Percentiles rank a stretch among this genome's conserved stretches.
These are phyloP conservation scores for Fusarium incarnatum DNA, from an alignment of 2,329 filamentous ascomycete genomes.

Conservation along the genomic window DNA sequence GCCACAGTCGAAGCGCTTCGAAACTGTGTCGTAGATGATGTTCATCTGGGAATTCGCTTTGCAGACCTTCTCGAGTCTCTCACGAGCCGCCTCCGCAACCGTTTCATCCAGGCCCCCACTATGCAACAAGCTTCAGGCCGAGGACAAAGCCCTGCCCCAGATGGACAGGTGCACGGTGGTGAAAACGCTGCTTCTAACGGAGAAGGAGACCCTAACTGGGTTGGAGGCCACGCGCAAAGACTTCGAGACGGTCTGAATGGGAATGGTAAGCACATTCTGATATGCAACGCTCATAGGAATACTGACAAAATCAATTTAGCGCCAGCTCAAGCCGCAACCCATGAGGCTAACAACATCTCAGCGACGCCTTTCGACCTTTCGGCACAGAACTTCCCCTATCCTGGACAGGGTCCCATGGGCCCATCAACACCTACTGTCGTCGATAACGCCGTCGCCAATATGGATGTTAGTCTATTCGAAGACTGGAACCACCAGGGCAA, in stretches of 20 bases:
- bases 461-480: constrained; percentile 60
- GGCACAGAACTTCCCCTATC: constrained; percentile 66
- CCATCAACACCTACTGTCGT: constrained; percentile 61
- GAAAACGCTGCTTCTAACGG: constrained; percentile 45
- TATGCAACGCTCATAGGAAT: background rate
- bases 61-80: constrained; percentile 84
- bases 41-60: constrained; percentile 86
- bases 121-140: constrained; percentile 56
- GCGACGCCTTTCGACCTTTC: constrained; percentile 72
- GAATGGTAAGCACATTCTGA: constrained; percentile 49
- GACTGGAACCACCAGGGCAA: constrained; percentile 67
- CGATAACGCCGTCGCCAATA: constrained; percentile 45
- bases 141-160: constrained; percentile 56
- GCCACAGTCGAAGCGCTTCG: constrained; percentile 78
- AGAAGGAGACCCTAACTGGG: constrained; percentile 48
- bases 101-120: constrained; percentile 75
- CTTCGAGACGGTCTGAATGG: constrained; percentile 56
- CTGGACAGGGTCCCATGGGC: constrained; percentile 62
- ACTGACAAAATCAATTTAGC: constrained; percentile 46
- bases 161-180: constrained; percentile 43
- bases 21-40: constrained; percentile 84
- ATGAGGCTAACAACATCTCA: constrained; percentile 65
- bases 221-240: constrained; percentile 55
- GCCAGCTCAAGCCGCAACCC: constrained; percentile 49
- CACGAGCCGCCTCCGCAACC: constrained; percentile 77